Evolutionary conservation across 2,329 filamentous ascomycete genomes (phyloP).

Genomic region (Fusarium brachygibbosum): DNA sequence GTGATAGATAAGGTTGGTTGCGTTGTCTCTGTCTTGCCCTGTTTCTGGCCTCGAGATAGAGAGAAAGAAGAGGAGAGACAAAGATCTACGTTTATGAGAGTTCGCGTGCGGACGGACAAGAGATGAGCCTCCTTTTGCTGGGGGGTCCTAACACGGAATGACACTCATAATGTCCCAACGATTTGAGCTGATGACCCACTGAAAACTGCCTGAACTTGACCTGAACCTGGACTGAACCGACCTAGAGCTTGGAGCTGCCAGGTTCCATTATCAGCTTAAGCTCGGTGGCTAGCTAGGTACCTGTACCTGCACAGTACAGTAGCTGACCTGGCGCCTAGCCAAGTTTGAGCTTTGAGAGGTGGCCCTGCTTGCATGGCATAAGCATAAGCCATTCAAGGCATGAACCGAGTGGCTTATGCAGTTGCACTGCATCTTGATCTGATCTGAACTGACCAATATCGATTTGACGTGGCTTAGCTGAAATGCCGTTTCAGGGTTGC

Average conservation of each 20-base stretch:
- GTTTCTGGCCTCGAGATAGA: constrained; percentile 2
- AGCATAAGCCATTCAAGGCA: background rate
- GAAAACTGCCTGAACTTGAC: constrained; percentile 10
- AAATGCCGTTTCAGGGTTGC: constrained; percentile 1
- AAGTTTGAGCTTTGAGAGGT: too few relatives aligned
- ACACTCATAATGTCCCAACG: constrained; percentile 46
- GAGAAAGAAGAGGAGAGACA: constrained; percentile 6
- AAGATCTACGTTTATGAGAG: constrained; percentile 33
- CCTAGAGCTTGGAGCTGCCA: constrained; percentile 5
- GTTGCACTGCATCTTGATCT: constrained; percentile 15
- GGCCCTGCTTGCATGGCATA: background rate
- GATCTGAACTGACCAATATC: constrained; percentile 5
- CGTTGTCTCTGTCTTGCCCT: background rate
- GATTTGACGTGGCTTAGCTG: constrained; percentile 14
- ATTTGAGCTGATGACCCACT: constrained; percentile 43
- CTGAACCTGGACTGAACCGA: constrained; percentile 2
- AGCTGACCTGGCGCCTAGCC: background rate
- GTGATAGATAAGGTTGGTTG: constrained; percentile 19
- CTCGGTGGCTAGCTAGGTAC: background rate
- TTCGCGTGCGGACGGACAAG: constrained; percentile 23
- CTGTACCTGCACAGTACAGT: background rate
- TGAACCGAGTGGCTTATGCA: constrained; percentile 13
- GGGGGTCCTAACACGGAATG: constrained; percentile 42
- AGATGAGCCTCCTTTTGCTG: constrained; percentile 36
- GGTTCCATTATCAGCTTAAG: background rate